Evolutionary conservation across 2,329 filamentous ascomycete genomes (phyloP), one percentile per base, ranked within the genome.

Genomic region (Botrytis tulipae): DNA sequence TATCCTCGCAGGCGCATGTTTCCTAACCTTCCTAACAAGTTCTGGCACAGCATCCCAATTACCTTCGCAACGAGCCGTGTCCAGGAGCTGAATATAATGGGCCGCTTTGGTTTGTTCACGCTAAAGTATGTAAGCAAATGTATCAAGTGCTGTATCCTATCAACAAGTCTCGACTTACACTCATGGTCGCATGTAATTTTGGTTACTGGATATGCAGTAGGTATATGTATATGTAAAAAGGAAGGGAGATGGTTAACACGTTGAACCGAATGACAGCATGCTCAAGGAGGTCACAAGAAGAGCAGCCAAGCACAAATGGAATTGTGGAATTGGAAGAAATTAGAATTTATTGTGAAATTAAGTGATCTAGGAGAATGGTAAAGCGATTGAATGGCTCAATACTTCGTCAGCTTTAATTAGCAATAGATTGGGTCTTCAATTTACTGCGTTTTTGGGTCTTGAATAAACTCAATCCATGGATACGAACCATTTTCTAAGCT

Each of bases 11-110:
- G 94, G 92, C 78, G 94, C 93, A 87, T 99, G 95, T 83, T 99
- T 98, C 80, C 92, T 92, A 80, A 98, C 88, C 84, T 99, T 99
- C 82, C 95, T 90, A 79, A 96, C 91, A 76, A 97, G 88, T 84
- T 98, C 95, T 40, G 93, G 93, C 44, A 98, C 88, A 44, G 93
- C 90, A 77, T 90, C 87, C 96, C 96, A 99, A 82, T 91, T 91
- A 70, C 92, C 94, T 80, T 95, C 91, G 83, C 94, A 97, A 80
- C 96, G 92, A 77, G 94, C 94, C 78, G 91, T 88, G 82, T 98
- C 93, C 80, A 99, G 89, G 83, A 90, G 89, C 81, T 89, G 87
- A 78, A 97, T 88, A 83, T 98, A 98, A 81, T 91, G 89, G 78
- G 88, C 88, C 76, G 91, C 95, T 85, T 99, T 99, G 77, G 88